Conservation (phyloP, 1,284 basidiomycete genomes). For the Thelephora terrestris region DNA sequence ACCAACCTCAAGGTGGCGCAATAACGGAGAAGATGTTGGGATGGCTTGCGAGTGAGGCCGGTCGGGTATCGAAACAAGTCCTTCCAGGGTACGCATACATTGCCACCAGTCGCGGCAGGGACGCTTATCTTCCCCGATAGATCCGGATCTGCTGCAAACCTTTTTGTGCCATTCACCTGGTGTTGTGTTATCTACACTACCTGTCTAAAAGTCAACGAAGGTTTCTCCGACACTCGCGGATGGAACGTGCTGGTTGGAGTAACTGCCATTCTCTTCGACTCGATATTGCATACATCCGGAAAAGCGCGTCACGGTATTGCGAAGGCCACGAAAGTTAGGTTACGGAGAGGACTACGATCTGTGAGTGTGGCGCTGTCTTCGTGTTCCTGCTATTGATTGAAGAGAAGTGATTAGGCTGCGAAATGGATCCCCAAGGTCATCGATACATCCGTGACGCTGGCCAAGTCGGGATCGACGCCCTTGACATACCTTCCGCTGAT, state of each 20-base stretch:
- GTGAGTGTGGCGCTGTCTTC: conserved; percentile 25
- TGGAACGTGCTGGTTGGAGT: conserved; percentile 43
- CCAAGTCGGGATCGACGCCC: conserved; percentile 40
- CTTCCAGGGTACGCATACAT: conserved; percentile 10
- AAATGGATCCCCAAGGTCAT: conserved; percentile 38
- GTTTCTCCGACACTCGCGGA: conserved; percentile 33
- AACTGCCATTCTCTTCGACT: conserved; percentile 50
- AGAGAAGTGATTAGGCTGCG: conserved; percentile 28
- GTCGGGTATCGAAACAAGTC: conserved; percentile 45
- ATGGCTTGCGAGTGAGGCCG: conserved; percentile 62
- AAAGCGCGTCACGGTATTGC: conserved; percentile 43
- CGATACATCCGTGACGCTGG: conserved; percentile 34
- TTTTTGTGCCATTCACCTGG: conserved; percentile 72
- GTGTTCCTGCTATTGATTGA: conserved; percentile 1
- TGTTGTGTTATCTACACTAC: conserved; percentile 52
- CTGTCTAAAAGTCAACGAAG: conserved; percentile 32
- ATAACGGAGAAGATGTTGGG: conserved; percentile 44
- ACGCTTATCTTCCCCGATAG: conserved; percentile 17
- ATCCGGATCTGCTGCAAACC: conserved; percentile 49
- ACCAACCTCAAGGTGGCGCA: conserved; percentile 35
- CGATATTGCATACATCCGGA: conserved; percentile 39
- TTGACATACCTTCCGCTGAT: conserved; percentile 42
- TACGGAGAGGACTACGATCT: conserved; percentile 54
- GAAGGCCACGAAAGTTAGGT: conserved; percentile 48
- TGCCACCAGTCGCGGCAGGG: background rate